These are phyloP conservation scores for Prillingera fragicola DNA, from an alignment of 1,284 basidiomycete genomes.

Conservation along the genomic window DNA sequence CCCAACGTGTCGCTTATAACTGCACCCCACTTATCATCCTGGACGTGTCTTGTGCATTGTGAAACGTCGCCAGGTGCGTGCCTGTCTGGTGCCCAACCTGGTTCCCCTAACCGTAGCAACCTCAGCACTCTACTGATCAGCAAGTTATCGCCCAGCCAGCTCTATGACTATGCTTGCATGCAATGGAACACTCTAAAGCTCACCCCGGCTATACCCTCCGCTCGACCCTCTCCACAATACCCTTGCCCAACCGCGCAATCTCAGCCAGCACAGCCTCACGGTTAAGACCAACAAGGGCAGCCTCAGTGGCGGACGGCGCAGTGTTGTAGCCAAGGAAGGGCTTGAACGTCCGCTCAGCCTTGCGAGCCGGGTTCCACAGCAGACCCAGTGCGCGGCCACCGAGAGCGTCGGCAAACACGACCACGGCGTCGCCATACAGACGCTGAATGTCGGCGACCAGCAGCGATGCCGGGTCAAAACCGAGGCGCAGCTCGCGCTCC, in stretches of 20 bases:
- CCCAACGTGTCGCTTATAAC: too few species aligned
- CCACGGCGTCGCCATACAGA: slow-evolving; percentile 70
- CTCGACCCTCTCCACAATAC: slow-evolving; percentile 58
- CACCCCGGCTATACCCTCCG: slow-evolving; percentile 1
- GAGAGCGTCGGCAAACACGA: slow-evolving; percentile 77
- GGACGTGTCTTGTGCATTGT: too few species aligned
- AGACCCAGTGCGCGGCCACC: slow-evolving; percentile 77
- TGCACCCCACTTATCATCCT: too few species aligned
- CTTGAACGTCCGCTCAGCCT: slow-evolving; percentile 59
- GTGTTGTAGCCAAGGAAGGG: slow-evolving; percentile 74
- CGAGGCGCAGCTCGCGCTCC: slow-evolving; percentile 5
- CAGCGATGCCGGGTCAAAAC: slow-evolving; percentile 70
- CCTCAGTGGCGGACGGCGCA: slow-evolving; percentile 46
- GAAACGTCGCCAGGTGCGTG: too few species aligned
- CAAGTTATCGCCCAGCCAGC: too few species aligned
- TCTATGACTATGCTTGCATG: too few species aligned
- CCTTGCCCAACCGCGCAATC: slow-evolving; percentile 69
- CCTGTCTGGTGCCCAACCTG: too few species aligned
- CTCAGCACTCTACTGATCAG: too few species aligned
- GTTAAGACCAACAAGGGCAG: slow-evolving; percentile 65
- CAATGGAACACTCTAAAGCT: too few species aligned
- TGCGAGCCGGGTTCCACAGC: slow-evolving; percentile 68
- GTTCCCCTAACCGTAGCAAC: too few species aligned
- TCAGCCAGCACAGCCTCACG: slow-evolving; percentile 65
- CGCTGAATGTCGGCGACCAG: slow-evolving; percentile 63